Evolutionary conservation across 768 basidiomycete species (phyloP), one percentile per base, ranked within the genome.

Genomic region (Suillus subalutaceus): DNA sequence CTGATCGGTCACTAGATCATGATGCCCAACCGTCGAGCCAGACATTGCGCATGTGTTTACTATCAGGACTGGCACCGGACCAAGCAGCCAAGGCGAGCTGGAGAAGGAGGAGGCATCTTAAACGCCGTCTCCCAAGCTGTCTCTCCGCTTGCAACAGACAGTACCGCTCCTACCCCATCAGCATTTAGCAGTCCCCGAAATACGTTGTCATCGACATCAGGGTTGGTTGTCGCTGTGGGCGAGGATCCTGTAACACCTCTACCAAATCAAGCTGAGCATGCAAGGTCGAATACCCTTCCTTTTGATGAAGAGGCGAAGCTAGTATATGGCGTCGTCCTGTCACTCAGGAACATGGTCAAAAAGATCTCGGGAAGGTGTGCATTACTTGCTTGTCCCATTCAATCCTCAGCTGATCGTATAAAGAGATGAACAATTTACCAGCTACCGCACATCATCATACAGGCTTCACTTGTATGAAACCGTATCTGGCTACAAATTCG

Each of bases 231-330:
- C 35, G 91, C 92, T 3, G 79, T 82, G 52, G 79, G 77, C 65
- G 78, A 82, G 77, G 86, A 88, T 52, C 77, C 70, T 48, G 70
- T 67, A 10, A 5, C 73, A 32, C 55, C 61, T 10, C 26, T 63
- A 0, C 72, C 72, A 2, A 26, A 58, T 1, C 70, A 80, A n/a
- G 44, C 72, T 40, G 67, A 73, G 32, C 57, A 63, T 30, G 59
- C 72, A 43, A 69, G 74, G 37, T 80, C 83, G 12, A 86, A 80
- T 67, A 82, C 87, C 4, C 81, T 99, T 23, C 83, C 97, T 7
- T 99, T 99, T 71, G 97, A 99, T 73, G 97, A 99, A 77, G 97
- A 99, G 77, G 90, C 91, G 1, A 99, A 99, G 75, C 85, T 99
- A 67, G 96, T 99, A 0, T 99, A 99, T 75, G 97, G 97, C 64